A percentile compares a stretch with the other conserved stretches of the same genome.
Conservation (phyloP, 306 rosid genomes). For the Glycyrrhiza uralensis region DNA sequence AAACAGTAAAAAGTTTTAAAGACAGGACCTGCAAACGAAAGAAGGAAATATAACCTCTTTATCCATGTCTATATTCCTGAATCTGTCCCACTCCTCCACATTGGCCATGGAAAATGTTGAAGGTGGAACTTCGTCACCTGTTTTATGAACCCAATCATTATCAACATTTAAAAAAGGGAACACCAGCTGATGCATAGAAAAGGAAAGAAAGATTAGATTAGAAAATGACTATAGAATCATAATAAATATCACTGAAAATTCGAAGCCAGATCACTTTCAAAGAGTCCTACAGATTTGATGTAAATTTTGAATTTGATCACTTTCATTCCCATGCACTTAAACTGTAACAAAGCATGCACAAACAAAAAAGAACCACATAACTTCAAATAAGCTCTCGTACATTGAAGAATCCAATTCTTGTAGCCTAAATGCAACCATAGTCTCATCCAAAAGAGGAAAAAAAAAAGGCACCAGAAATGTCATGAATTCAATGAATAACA, state of each 20-base stretch:
- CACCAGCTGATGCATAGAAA: background rate
- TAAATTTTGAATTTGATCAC: background rate
- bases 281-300: slow-evolving; percentile 14
- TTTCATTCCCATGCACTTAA: background rate
- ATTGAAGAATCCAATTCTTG: slow-evolving; percentile 1
- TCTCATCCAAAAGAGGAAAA: background rate
- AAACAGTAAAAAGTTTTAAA: background rate
- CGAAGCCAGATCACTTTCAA: slow-evolving; percentile 16
- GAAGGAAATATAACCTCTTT: slow-evolving; percentile 61
- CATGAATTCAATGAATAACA: background rate
- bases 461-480: background rate
- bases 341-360: background rate
- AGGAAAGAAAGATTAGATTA: background rate
- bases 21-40: background rate
- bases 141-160: slow-evolving; percentile 36
- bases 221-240: background rate
- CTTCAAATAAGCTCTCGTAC: background rate
- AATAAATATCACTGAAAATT: background rate
- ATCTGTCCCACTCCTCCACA: slow-evolving; percentile 81
- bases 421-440: slow-evolving; percentile 3
- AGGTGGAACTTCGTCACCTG: slow-evolving; percentile 83
- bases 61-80: slow-evolving; percentile 98
- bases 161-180: background rate
- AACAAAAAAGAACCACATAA: background rate
- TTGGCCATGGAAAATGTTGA: slow-evolving; percentile 79